These are phyloP conservation scores for Ascodesmis nigricans DNA, from an alignment of 495 filamentous ascomycete genomes.

Conservation along the genomic window DNA sequence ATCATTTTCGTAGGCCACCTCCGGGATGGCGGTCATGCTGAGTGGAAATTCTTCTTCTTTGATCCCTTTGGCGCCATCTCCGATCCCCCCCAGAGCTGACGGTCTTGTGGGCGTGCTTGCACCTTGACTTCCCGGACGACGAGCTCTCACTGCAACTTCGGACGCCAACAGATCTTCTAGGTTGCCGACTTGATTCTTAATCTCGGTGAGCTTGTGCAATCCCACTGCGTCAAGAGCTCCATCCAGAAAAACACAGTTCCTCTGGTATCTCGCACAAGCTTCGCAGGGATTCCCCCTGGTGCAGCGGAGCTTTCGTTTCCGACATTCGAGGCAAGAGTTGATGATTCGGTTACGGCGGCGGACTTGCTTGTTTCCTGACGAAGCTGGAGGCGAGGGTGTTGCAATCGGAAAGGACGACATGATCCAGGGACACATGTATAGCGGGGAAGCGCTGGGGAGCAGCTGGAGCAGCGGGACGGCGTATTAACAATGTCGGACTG, in stretches of 20 bases:
- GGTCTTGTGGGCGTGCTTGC: too few relatives aligned
- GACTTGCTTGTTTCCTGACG: slow-evolving; percentile 12
- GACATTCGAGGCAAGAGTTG: slow-evolving; percentile 47
- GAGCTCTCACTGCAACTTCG: slow-evolving; percentile 27
- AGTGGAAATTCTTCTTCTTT: slow-evolving; percentile 26
- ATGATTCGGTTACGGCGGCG: slow-evolving; percentile 47
- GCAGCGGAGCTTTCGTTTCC: slow-evolving; percentile 59
- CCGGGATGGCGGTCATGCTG: slow-evolving; percentile 33
- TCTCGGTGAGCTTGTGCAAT: slow-evolving; percentile 38
- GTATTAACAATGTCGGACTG: too few relatives aligned
- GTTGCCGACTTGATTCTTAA: slow-evolving; percentile 47
- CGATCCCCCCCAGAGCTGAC: too few relatives aligned
- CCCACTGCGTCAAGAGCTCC: slow-evolving; percentile 37
- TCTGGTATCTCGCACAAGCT: slow-evolving; percentile 39
- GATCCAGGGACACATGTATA: too few relatives aligned
- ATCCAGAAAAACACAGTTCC: slow-evolving; percentile 44
- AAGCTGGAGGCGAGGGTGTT: not conserved
- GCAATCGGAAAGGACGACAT: too few relatives aligned
- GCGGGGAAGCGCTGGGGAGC: too few relatives aligned
- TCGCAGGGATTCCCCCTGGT: slow-evolving; percentile 51
- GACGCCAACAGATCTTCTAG: slow-evolving; percentile 39
- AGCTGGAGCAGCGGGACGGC: too few relatives aligned
- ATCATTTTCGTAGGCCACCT: slow-evolving; percentile 43
- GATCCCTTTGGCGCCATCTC: not conserved
- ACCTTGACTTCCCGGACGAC: slow-evolving; percentile 17